Base-by-base conservation (phyloP, 805 yeast species). In the Ascoidea tarda region DNA sequence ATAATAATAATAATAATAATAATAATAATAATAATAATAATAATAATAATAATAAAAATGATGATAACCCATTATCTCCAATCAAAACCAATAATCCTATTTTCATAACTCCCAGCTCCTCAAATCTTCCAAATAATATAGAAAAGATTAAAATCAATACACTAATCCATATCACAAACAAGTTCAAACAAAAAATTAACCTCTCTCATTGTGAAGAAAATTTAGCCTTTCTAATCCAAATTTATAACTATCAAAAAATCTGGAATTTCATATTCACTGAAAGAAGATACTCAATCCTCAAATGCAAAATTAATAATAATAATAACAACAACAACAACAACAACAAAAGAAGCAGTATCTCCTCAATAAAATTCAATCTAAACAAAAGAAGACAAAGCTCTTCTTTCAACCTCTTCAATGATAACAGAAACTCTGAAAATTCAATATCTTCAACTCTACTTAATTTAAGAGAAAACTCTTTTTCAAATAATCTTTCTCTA, bases 221-320 rank as follows among this genome's bases (percentile, higher is more conserved):
- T 60, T 63, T 75, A 46, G 60, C 66, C 48, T 75, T 75, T 54
- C 60, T 75, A 33, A 65, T 74, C 5, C 73, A 71, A 53, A 72
- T 74, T 16, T 73, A 61, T 59, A 70, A 69, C 50, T 75, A 75
- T 59, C 78, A 75, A 56, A 66, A 69, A 59, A 65, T 65, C 51
- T 72, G 71, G 66, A 73, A 70, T 52, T 54, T 56, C 48, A 53
- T 61, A 6, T 65, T 64, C 58, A 62, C 14, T 10, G 14, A 64
- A 49, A 59, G 66, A 48, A 60, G 65, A 48, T 62, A 61, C 16
- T 63, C 67, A 6, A 61, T 64, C 5, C 52, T 65, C 49, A 64
- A 63, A 52, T 64, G 67, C 50, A 61, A 62, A 49, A 46, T 16
- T 6, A 53, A 2, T 54, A 52, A 21, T 58, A 54, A 16, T 47